phyloP scores from a whole-genome alignment of 129 eudicot species.

The Helichrysum umbraculigerum region DNA sequence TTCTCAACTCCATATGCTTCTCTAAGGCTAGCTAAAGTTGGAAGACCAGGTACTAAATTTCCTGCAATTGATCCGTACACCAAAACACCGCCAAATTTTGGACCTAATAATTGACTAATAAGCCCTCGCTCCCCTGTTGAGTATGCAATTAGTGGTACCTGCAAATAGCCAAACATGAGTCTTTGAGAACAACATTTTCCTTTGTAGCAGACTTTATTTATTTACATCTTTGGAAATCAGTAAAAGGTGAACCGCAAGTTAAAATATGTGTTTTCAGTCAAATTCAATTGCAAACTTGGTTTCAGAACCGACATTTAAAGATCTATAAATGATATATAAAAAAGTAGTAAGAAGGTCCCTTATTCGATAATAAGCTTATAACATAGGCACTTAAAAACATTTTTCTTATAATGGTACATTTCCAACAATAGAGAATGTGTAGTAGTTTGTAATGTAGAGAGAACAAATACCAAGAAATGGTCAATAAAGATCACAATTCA shows the following conservation, averaged over 20 bases:
- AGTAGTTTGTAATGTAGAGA: not conserved
- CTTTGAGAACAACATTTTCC: not conserved
- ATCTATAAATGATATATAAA: too few relatives aligned
- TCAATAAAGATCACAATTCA: too few relatives aligned
- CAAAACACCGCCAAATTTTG: constrained; percentile 69
- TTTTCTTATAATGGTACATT: too few relatives aligned
- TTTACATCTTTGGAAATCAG: not conserved
- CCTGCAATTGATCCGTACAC: constrained; percentile 68
- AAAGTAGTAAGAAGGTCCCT: too few relatives aligned
- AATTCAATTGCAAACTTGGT: too few relatives aligned
- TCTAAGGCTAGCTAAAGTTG: constrained; percentile 54
- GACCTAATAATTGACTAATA: constrained; percentile 67
- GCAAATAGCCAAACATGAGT: constrained; percentile 18
- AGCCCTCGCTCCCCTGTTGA: constrained; percentile 79
- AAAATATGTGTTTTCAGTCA: not conserved
- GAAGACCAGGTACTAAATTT: constrained; percentile 54
- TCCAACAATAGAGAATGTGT: not conserved
- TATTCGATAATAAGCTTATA: too few relatives aligned
- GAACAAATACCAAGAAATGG: not conserved
- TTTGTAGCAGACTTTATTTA: not conserved
- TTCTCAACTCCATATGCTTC: constrained; percentile 55
- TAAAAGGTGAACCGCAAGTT: not conserved
- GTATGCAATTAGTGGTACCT: constrained; percentile 77
- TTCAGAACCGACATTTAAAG: too few relatives aligned
- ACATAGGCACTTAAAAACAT: too few relatives aligned